Evolutionary conservation across 352 stramenopile species (phyloP), one percentile per base, ranked within the genome.

Genomic region (Pythium periplocum): DNA sequence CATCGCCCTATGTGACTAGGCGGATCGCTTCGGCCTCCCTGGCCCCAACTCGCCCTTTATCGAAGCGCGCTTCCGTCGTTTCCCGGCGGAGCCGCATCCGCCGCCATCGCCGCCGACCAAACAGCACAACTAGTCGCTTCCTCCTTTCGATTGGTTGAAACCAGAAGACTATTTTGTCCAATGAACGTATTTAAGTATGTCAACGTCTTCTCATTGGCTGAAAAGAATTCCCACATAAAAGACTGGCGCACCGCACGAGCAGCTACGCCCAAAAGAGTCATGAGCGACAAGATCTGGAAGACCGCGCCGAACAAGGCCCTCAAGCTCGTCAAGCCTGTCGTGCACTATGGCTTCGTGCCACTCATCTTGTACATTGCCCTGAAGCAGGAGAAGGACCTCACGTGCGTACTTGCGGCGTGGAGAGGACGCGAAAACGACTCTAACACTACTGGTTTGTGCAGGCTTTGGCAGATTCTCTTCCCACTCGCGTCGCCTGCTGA

Each of bases 271-370:
- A 37, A 41, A 8, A 37, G 33, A 5, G 67, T 48, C 46, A 75
- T 69, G 57, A 53, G 48, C 49, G 69, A 73, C 68, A 83, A 82
- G 71, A 69, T 89, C 57, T 91, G 78, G 78, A 91, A 89, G 73
- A 85, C 68, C 48, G 81, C 68, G 55, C 81, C 78, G 49, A 88
- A 77, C 42, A 84, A 75, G 72, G 68, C 78, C 45, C 71, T 94
- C 52, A 92, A 91, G 76, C 58, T 75, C 47, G 69, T 91, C 62
- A 93, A 93, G 73, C 82, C 84, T 26, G 76, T 93, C 56, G 84
- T 90, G 62, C 83, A 95, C 75, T 71, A 73, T 51, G 76, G 75
- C 40, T 93, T 91, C 58, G 67, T 95, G 48, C 84, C 84, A 57
- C 73, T 95, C 31, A 73, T 93, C 52, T 56, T 95, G 55, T 82